Percentiles rank a stretch among this genome's conserved stretches.
These are phyloP conservation scores for Sporothrix sp. DNA, from an alignment of 2,329 filamentous ascomycete genomes.

Conservation along the genomic window DNA sequence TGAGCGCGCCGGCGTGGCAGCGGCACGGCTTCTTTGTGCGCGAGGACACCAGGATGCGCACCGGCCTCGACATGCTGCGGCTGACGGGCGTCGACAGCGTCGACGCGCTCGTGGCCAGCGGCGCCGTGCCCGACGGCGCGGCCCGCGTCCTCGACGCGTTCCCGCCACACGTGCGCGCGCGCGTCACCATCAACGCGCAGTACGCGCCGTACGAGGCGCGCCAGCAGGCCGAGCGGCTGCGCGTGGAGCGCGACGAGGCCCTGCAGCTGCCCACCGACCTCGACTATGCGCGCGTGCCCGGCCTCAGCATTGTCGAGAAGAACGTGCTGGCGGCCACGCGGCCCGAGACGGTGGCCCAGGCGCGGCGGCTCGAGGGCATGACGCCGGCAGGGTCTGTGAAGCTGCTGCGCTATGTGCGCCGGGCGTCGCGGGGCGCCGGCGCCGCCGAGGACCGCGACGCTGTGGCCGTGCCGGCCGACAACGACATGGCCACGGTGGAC, in stretches of 20 bases:
- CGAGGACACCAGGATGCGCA: conserved; percentile 41
- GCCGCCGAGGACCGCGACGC: conserved; percentile 8
- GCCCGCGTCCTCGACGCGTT: conserved; percentile 37
- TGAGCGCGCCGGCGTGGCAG: conserved; percentile 19
- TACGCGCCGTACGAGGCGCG: conserved; percentile 80
- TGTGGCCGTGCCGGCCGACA: conserved; percentile 18
- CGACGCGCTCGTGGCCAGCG: conserved; percentile 43
- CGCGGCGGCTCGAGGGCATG: conserved; percentile 73
- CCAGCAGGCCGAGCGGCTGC: conserved; percentile 56
- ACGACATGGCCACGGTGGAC: conserved; percentile 32
- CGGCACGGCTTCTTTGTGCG: conserved; percentile 27
- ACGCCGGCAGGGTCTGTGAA: conserved; percentile 51
- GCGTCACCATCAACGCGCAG: conserved; percentile 70
- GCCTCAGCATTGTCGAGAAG: conserved; percentile 72
- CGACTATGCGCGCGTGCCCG: conserved; percentile 64
- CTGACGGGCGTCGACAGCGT: conserved; percentile 42
- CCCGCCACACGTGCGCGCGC: conserved; percentile 48
- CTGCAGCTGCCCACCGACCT: conserved; percentile 62
- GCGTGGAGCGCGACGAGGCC: conserved; percentile 67
- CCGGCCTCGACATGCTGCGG: conserved; percentile 71
- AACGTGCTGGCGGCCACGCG: conserved; percentile 56
- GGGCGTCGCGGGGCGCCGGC: conserved; percentile 14
- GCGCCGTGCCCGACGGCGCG: conserved; percentile 35
- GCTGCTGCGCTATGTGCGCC: conserved; percentile 53
- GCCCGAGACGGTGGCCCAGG: conserved; percentile 83